A percentile compares a stretch with the other conserved stretches of the same genome.
phyloP scores from a whole-genome alignment of 257 asterid genomes.

The Datura wrightii region DNA sequence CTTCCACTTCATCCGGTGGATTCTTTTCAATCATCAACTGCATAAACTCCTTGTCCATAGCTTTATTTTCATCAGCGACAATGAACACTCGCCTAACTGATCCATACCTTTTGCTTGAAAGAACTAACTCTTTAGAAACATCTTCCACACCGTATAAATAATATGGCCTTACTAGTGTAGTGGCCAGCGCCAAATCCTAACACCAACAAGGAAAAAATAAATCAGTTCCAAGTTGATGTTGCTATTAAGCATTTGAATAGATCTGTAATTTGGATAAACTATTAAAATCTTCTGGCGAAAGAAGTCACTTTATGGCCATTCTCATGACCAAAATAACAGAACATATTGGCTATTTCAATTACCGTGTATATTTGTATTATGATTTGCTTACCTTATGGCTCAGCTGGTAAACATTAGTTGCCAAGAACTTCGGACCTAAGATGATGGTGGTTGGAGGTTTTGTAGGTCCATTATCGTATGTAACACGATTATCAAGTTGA shows the following conservation, averaged over 20 bases:
- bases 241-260: background rate
- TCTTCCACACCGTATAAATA: slow-evolving; percentile 29
- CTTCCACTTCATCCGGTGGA: slow-evolving; percentile 44
- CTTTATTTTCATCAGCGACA: slow-evolving; percentile 33
- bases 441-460: slow-evolving; percentile 37
- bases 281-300: background rate
- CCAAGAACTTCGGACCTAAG: slow-evolving; percentile 35
- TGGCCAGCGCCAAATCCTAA: slow-evolving; percentile 48
- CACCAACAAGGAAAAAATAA: background rate
- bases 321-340: too few relatives aligned
- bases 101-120: slow-evolving; percentile 34
- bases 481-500: background rate
- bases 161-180: slow-evolving; percentile 35
- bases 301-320: background rate
- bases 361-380: background rate
- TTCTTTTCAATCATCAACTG: slow-evolving; percentile 42
- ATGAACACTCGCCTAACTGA: slow-evolving; percentile 42
- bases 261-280: background rate
- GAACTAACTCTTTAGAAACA: slow-evolving; percentile 26
- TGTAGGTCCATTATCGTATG: background rate
- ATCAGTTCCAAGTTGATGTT: background rate
- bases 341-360: background rate
- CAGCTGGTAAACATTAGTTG: slow-evolving; percentile 34
- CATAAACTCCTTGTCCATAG: slow-evolving; percentile 10
- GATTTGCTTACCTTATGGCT: slow-evolving; percentile 37